A percentile compares a stretch with the other conserved stretches of the same genome.
phyloP scores from a whole-genome alignment of 1,284 basidiomycete species.

The Ceratobasidium sp. region DNA sequence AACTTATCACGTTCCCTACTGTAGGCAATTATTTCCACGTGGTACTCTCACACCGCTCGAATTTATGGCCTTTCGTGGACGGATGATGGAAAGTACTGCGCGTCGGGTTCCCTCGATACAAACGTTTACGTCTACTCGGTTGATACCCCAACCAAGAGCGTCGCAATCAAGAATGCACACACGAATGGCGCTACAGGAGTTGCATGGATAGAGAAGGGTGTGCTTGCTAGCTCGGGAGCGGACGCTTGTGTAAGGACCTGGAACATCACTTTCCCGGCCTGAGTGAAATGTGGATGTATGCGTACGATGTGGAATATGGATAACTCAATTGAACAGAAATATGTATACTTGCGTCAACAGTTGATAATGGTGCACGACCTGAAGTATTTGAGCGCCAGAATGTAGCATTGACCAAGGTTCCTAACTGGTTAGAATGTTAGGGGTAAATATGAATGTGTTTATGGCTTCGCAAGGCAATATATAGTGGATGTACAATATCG shows the following conservation, averaged over 20 bases:
- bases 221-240: constrained; percentile 77
- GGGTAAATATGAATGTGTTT: too few relatives aligned
- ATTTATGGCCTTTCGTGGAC: constrained; percentile 84
- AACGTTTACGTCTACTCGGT: constrained; percentile 91
- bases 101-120: constrained; percentile 89
- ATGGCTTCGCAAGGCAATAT: too few relatives aligned
- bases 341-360: too few relatives aligned
- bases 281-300: too few relatives aligned
- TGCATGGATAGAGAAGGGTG: constrained; percentile 72
- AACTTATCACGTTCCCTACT: constrained; percentile 1
- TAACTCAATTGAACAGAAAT: too few relatives aligned
- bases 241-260: constrained; percentile 84
- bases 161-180: constrained; percentile 84
- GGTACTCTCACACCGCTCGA: constrained; percentile 88
- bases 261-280: constrained; percentile 63
- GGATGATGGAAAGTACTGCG: constrained; percentile 74
- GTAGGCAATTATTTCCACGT: constrained; percentile 71
- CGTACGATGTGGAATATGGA: too few relatives aligned
- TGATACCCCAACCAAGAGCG: constrained; percentile 75
- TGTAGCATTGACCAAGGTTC: too few relatives aligned
- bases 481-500: background rate
- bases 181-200: constrained; percentile 84
- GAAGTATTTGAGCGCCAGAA: too few relatives aligned
- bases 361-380: too few relatives aligned
- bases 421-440: too few relatives aligned